These are phyloP conservation scores for Mucor sp. DNA, from an alignment of 371 early-diverging fungal genomes.

Conservation along the genomic window DNA sequence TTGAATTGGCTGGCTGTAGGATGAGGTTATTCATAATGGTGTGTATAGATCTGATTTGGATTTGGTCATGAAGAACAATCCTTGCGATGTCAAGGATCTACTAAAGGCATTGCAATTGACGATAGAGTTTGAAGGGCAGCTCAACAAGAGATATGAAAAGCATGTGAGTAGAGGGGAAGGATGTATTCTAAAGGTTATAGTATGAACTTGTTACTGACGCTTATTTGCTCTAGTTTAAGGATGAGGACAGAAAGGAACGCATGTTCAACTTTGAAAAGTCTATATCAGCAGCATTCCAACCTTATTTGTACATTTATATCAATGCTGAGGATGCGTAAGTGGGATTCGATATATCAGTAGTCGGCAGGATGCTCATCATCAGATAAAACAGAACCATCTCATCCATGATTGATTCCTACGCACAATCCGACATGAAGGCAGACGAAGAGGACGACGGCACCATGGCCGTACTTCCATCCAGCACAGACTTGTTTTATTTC, in stretches of 20 bases:
- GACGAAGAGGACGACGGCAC: constrained; percentile 65
- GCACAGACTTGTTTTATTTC: constrained; percentile 87
- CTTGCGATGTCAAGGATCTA: constrained; percentile 66
- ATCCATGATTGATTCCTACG: constrained; percentile 64
- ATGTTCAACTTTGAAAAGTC: constrained; percentile 62
- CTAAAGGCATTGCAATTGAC: constrained; percentile 80
- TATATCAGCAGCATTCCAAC: constrained; percentile 87
- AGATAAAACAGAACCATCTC: constrained; percentile 47
- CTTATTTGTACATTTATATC: constrained; percentile 82
- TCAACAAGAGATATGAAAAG: constrained; percentile 70
- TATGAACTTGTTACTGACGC: neutral
- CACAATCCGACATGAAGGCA: constrained; percentile 39
- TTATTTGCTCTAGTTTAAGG: constrained; percentile 4
- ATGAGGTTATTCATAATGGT: too few relatives aligned
- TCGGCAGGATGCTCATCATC: neutral
- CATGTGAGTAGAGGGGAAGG: too few relatives aligned
- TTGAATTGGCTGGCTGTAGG: neutral
- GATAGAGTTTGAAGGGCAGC: constrained; percentile 86
- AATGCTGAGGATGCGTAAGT: constrained; percentile 79
- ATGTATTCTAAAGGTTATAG: too few relatives aligned
- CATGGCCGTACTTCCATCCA: constrained; percentile 76
- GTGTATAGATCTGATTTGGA: constrained; percentile 52
- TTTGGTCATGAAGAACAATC: constrained; percentile 43
- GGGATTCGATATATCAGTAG: too few relatives aligned
- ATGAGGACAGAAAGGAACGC: neutral